Evolutionary conservation across 495 filamentous ascomycete genomes (phyloP).

Genomic region (Rhizodiscina lignyota): DNA sequence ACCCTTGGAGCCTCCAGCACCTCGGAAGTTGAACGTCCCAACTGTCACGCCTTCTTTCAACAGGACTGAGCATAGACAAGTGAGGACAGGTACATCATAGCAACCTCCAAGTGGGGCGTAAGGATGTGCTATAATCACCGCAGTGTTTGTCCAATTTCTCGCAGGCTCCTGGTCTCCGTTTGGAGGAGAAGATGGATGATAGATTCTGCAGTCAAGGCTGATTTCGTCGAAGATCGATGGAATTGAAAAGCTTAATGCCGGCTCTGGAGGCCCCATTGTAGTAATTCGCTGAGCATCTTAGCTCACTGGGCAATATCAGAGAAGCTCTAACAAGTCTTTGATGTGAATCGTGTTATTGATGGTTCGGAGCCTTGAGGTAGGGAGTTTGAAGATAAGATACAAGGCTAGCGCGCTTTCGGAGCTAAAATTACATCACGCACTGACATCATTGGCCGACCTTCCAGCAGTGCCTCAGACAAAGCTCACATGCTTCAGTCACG

Average conservation of each 20-base stretch:
- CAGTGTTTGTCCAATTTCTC: conserved; percentile 16
- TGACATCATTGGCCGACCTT: too few relatives aligned
- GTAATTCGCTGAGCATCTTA: too few relatives aligned
- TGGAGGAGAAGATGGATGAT: conserved; percentile 38
- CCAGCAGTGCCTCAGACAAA: too few relatives aligned
- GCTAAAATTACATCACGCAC: too few relatives aligned
- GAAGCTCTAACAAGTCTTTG: too few relatives aligned
- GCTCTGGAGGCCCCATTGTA: conserved; percentile 18
- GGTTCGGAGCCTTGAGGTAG: too few relatives aligned
- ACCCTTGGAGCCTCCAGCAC: conserved; percentile 57
- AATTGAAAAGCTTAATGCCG: conserved; percentile 57
- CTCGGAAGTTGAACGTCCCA: conserved; percentile 86
- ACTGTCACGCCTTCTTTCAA: conserved; percentile 56
- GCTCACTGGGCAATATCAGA: too few relatives aligned
- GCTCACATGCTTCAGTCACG: too few relatives aligned
- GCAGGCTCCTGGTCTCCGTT: neutral
- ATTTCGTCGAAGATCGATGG: conserved; percentile 69
- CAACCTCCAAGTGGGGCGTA: conserved; percentile 77
- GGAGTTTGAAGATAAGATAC: too few relatives aligned
- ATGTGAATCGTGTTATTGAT: too few relatives aligned
- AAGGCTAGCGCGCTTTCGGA: too few relatives aligned
- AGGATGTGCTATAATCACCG: conserved; percentile 76
- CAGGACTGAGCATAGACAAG: conserved; percentile 41
- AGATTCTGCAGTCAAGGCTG: conserved; percentile 63
- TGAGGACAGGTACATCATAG: conserved; percentile 69